Base-by-base conservation (phyloP, 208 protist species). In the Crithidia sp. region DNA sequence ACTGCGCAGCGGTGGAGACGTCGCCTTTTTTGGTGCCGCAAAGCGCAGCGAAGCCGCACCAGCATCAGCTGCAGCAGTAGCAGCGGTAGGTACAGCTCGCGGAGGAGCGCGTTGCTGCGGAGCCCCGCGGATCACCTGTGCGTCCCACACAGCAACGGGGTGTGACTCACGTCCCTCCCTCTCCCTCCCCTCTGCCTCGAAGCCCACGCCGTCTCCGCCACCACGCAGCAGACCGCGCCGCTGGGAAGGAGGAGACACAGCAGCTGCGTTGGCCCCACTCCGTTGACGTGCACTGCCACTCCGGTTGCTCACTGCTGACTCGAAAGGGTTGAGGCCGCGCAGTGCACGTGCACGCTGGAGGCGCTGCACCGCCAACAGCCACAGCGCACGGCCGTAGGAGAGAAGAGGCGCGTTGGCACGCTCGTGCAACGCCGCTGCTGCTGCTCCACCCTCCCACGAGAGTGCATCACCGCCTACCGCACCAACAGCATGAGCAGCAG, bases 301-400 rank as follows among this genome's bases (percentile, higher is more conserved):
- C 28, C 28, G 28, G 28, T 28, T 28, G 28, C 28, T 28, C 28
- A 28, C 28, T 28, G 28, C 28, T 1, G 57, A 56, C 40, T 80
- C 76, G 47, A 88, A 83, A 4, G 83, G 79, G 57, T 85, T 88
- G 44, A 79, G 39, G 0, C 83, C 79, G 6, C 63, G 50, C 39
- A 83, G 57, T 4, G 79, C 74, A 10, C 77, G 82, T 3, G 81
- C 77, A 7, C 72, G 61, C 37, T 79, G 81, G 44, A 81, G 74
- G 4, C 83, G 82, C 53, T 86, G 82, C 43, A 71, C 81, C n/a
- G 87, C 85, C 14, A 95, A 74, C 66, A 93, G 74, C 90, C 90
- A 95, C 66, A 95, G 77, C n/a, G 71, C 80, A 2, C 90, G 85
- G 16, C 90, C 90, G 77, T 88, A 91, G 9, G 85, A 84, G 19